phyloP scores from a whole-genome alignment of 257 asterid species.

The Phtheirospermum japonicum region DNA sequence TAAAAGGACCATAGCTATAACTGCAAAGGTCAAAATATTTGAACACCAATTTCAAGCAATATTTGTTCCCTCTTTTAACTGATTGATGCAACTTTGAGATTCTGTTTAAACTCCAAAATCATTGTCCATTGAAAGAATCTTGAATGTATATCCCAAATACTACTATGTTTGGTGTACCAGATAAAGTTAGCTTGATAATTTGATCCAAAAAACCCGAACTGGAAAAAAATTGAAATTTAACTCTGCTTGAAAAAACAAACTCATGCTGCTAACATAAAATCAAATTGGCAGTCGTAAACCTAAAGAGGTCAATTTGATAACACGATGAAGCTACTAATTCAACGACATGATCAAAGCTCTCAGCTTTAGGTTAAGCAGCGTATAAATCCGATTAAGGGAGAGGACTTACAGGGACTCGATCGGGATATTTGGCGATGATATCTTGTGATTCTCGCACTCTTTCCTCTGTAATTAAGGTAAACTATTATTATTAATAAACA shows the following conservation, averaged over 20 bases:
- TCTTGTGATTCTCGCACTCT: slow-evolving; percentile 69
- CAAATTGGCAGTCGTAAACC: not conserved
- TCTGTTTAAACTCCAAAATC: not conserved
- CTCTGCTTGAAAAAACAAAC: not conserved
- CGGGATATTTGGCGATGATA: slow-evolving; percentile 80
- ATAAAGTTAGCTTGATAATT: not conserved
- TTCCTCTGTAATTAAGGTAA: slow-evolving; percentile 48
- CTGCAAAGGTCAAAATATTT: not conserved
- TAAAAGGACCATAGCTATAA: slow-evolving; percentile 3
- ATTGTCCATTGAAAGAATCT: not conserved
- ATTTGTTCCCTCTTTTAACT: not conserved
- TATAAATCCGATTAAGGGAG: not conserved
- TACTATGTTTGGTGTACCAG: not conserved
- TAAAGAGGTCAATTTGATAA: not conserved
- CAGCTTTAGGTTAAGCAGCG: not conserved
- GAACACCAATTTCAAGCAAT: slow-evolving; percentile 1
- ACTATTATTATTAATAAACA: not conserved
- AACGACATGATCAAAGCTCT: not conserved
- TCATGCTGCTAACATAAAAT: not conserved
- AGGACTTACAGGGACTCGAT: slow-evolving; percentile 76
- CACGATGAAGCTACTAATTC: not conserved
- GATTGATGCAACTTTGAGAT: not conserved
- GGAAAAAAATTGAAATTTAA: too few species aligned
- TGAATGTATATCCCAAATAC: not conserved
- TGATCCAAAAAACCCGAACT: not conserved